Percentiles rank a stretch among this genome's conserved stretches.
Evolutionary conservation across 1,284 basidiomycete species (phyloP).

Genomic region (Tylopilus orsonianus): DNA sequence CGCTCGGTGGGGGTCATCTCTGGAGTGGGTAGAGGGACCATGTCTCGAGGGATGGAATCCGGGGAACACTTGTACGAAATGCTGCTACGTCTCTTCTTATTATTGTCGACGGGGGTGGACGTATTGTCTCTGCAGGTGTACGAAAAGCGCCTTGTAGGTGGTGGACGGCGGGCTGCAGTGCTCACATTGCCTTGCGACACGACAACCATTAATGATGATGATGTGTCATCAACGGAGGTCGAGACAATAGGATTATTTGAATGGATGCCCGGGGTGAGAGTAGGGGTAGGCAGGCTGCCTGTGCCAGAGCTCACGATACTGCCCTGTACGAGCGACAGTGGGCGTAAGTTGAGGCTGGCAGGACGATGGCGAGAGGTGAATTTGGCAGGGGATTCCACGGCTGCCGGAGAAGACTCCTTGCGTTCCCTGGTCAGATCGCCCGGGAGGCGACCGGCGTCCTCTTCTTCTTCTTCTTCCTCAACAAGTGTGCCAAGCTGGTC

Average conservation of each 20-base stretch:
- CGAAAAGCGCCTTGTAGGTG: conserved; percentile 21
- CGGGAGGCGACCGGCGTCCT: conserved; percentile 42
- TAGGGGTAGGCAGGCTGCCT: conserved; percentile 54
- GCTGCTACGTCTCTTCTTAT: conserved; percentile 51
- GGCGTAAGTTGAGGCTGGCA: conserved; percentile 62
- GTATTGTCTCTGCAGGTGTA: conserved; percentile 15
- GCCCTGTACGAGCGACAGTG: conserved; percentile 65
- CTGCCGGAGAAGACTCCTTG: conserved; percentile 9
- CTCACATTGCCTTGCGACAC: conserved; percentile 10
- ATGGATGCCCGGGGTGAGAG: conserved; percentile 46
- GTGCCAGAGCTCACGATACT: conserved; percentile 37
- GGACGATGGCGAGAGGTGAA: conserved; percentile 54
- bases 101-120: conserved; percentile 11
- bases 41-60: conserved; percentile 39
- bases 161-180: conserved; percentile 12
- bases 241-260: conserved; percentile 47
- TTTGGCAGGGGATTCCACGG: conserved; percentile 28
- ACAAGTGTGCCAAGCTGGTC: conserved; percentile 74
- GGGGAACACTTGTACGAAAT: conserved; percentile 67
- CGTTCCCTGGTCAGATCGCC: conserved; percentile 7
- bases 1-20: conserved; percentile 67
- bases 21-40: conserved; percentile 61
- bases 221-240: conserved; percentile 37
- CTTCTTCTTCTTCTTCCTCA: conserved; percentile 81
- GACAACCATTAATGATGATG: too few relatives aligned